Percentiles rank a stretch among this genome's conserved stretches.
These are phyloP conservation scores for Eucalyptus tenuipes DNA, from an alignment of 345 rosid species.

Conservation along the genomic window DNA sequence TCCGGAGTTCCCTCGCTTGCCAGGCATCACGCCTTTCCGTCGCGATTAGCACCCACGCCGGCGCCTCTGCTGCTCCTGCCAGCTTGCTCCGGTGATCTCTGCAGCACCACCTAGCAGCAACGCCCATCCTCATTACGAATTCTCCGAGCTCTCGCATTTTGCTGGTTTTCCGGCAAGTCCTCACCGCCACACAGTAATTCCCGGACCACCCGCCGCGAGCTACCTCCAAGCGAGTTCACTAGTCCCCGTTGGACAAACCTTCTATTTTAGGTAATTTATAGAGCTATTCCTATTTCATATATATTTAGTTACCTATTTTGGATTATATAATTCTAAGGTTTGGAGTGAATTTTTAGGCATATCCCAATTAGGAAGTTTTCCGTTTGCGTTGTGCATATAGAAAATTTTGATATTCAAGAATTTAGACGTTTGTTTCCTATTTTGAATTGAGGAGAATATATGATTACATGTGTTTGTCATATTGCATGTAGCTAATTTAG, in stretches of 20 bases:
- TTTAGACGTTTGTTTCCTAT: neutral
- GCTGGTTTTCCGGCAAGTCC: neutral
- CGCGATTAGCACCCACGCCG: neutral
- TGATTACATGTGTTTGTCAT: neutral
- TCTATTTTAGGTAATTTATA: neutral
- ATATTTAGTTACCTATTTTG: neutral
- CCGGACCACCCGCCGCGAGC: neutral
- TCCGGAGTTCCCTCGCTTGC: neutral
- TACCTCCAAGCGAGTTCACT: neutral
- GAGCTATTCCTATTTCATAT: neutral
- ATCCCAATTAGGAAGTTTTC: neutral
- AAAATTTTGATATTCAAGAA: neutral
- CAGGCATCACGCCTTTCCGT: neutral
- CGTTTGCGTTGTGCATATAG: neutral
- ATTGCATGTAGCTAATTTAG: neutral
- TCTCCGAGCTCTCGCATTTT: neutral
- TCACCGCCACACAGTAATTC: neutral
- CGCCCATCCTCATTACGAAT: neutral
- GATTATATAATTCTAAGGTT: neutral
- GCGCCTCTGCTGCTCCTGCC: neutral
- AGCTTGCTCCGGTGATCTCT: neutral
- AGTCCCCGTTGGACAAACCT: neutral
- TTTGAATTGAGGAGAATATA: neutral
- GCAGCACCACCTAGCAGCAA: neutral
- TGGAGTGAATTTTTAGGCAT: neutral